Evolutionary conservation across 139 green algal species (phyloP), one percentile per base, ranked within the genome.

Genomic region (Picochlorum sp.): DNA sequence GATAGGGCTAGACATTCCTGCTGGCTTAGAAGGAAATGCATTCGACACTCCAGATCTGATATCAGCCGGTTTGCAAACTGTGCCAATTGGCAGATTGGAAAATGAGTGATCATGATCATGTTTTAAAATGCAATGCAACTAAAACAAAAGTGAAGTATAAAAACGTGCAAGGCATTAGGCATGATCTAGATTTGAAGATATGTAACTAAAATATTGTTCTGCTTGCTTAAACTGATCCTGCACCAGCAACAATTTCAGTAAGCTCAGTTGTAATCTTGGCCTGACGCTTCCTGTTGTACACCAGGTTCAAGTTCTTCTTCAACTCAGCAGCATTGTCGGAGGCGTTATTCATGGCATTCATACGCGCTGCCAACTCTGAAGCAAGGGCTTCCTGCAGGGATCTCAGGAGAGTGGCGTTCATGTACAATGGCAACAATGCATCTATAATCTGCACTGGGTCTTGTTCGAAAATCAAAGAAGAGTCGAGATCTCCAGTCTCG

Each of bases 331-430:
- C 93, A 72, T 99, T 99, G 64, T 99, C 91, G 4, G 78, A 87
- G 24, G 93, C 93, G 63, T 70, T 92, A 78, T 70, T 91, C 93
- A 99, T 99, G 57, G 93, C 93, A 63, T 96, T 98, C 93, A 99
- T 99, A 68, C 93, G 86, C 0, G 93, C 85, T n/a, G 93, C 89
- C 64, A 99, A 83, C 89, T 99, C 93, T 13, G 75, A 91, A 41
- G 93, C 93, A 57, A 98, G 75, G 8, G 89, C 79, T 82, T 99
- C 93, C 50, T 81, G 73, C 44, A 82, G 67, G 9, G 61, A 61
- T 51, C 89, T 74, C 58, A 97, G 84, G 50, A 98, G 72, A 61
- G 82, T 86, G 50, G 70, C 76, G 81, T 97, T 99, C 60, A 99
- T 79, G 89, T 99, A 99, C 37, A 99, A 78, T 25, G 93, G 93